phyloP scores from a whole-genome alignment of 1,284 basidiomycete species.

The Schizophyllum amplum region DNA sequence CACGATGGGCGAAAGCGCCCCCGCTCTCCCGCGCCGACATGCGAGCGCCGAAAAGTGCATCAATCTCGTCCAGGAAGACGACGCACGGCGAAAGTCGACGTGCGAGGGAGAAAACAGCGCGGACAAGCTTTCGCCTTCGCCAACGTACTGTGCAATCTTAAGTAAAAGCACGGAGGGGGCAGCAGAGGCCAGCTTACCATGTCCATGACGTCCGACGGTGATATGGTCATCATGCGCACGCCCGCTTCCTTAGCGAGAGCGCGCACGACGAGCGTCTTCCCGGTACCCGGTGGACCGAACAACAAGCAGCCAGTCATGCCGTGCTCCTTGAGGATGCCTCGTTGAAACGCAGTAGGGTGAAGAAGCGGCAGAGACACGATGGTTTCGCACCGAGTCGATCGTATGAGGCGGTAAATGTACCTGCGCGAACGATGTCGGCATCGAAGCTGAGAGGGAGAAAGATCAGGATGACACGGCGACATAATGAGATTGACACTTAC shows the following conservation, averaged over 20 bases:
- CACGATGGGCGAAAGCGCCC: constrained; percentile 76
- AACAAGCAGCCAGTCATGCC: constrained; percentile 82
- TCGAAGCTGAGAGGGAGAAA: constrained; percentile 38
- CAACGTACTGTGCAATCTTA: constrained; percentile 61
- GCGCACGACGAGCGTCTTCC: constrained; percentile 84
- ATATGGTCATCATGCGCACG: constrained; percentile 80
- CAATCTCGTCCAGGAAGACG: constrained; percentile 94
- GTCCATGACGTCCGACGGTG: constrained; percentile 83
- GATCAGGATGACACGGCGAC: constrained; percentile 5
- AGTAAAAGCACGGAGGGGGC: constrained; percentile 10
- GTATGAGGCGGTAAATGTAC: constrained; percentile 85
- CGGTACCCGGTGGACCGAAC: constrained; percentile 89
- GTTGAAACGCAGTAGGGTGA: constrained; percentile 84
- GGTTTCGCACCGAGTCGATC: constrained; percentile 81
- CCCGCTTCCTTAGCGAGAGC: constrained; percentile 90
- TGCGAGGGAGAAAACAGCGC: constrained; percentile 86
- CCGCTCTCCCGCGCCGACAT: constrained; percentile 76
- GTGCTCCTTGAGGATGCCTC: constrained; percentile 87
- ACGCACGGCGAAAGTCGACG: constrained; percentile 86
- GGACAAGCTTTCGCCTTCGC: constrained; percentile 94
- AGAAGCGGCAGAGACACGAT: constrained; percentile 89
- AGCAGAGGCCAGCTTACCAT: constrained; percentile 46
- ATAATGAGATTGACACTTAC: constrained; percentile 29
- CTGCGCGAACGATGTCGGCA: constrained; percentile 78
- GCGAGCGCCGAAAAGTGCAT: constrained; percentile 87